A percentile compares a stretch with the other conserved stretches of the same genome.
Evolutionary conservation across 305 asterid genomes (phyloP).

Genomic region (Rubia tinctorum): DNA sequence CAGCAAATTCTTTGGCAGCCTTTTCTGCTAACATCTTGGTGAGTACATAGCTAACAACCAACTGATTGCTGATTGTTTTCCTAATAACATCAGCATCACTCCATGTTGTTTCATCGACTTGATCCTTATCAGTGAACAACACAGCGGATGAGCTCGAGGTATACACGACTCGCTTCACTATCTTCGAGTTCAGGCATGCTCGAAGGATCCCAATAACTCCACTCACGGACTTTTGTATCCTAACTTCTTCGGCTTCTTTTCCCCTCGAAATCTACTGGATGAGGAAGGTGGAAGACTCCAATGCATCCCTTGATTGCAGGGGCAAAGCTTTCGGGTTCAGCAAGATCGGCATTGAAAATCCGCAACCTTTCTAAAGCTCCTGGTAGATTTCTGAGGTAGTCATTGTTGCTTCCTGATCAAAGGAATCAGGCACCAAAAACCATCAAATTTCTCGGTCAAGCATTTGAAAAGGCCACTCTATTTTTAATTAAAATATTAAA

Average conservation of each 20-base stretch:
- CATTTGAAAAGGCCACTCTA: neutral
- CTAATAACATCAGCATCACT: conserved; percentile 48
- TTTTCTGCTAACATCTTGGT: conserved; percentile 40
- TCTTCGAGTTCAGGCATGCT: conserved; percentile 38
- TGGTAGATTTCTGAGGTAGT: conserved; percentile 55
- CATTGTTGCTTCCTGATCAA: conserved; percentile 49
- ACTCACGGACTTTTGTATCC: conserved; percentile 22
- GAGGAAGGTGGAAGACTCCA: conserved; percentile 76
- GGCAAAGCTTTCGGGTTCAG: conserved; percentile 43
- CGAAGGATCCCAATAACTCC: conserved; percentile 26
- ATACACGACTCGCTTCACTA: conserved; percentile 53
- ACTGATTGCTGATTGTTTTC: neutral
- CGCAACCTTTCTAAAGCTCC: conserved; percentile 57
- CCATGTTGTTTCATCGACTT: conserved; percentile 53
- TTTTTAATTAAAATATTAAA: too few species aligned
- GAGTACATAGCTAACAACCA: conserved; percentile 31
- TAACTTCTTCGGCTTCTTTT: conserved; percentile 44
- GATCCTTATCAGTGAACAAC: conserved; percentile 1
- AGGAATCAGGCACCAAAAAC: too few species aligned
- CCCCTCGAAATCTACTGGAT: conserved; percentile 48
- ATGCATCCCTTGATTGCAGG: conserved; percentile 57
- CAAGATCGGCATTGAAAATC: conserved; percentile 55
- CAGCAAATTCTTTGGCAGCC: conserved; percentile 44
- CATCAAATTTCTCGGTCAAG: neutral
- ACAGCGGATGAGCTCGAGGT: conserved; percentile 52